phyloP scores from a whole-genome alignment of 1,139 yeast genomes.

The Keqinozyma sinolaborantium region DNA sequence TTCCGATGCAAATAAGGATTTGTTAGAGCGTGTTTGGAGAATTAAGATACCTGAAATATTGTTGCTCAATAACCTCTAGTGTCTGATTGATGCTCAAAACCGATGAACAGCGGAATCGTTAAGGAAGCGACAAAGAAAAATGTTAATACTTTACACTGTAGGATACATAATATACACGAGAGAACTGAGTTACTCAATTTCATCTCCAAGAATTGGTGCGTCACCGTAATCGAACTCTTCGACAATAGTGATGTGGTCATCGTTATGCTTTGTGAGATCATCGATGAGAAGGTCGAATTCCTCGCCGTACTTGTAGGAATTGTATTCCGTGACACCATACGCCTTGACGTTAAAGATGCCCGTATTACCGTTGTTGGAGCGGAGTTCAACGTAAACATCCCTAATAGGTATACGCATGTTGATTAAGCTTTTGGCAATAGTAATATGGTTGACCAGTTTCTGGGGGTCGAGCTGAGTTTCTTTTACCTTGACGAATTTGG shows the following conservation, averaged over 20 bases:
- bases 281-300: conserved; percentile 23
- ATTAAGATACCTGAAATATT: too few species aligned
- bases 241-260: background rate
- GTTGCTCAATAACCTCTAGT: too few species aligned
- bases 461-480: conserved; percentile 15
- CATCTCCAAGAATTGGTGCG: conserved; percentile 2
- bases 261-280: conserved; percentile 9
- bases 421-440: conserved; percentile 32
- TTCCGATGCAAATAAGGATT: too few species aligned
- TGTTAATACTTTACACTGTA: too few species aligned
- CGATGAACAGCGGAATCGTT: too few species aligned
- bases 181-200: conserved; percentile 1
- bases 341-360: conserved; percentile 29
- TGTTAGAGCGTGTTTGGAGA: too few species aligned
- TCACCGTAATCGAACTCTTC: conserved; percentile 1
- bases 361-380: conserved; percentile 13
- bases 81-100: too few species aligned
- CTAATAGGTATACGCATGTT: conserved; percentile 29
- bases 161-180: too few species aligned
- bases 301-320: conserved; percentile 23
- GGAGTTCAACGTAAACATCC: conserved; percentile 36
- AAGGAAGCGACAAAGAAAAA: too few species aligned
- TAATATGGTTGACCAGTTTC: conserved; percentile 23
- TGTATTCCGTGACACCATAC: conserved; percentile 36
- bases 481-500: conserved; percentile 31